A percentile compares a stretch with the other conserved stretches of the same genome.
Conservation (phyloP, 495 filamentous ascomycete species). For the Podospora conica region DNA sequence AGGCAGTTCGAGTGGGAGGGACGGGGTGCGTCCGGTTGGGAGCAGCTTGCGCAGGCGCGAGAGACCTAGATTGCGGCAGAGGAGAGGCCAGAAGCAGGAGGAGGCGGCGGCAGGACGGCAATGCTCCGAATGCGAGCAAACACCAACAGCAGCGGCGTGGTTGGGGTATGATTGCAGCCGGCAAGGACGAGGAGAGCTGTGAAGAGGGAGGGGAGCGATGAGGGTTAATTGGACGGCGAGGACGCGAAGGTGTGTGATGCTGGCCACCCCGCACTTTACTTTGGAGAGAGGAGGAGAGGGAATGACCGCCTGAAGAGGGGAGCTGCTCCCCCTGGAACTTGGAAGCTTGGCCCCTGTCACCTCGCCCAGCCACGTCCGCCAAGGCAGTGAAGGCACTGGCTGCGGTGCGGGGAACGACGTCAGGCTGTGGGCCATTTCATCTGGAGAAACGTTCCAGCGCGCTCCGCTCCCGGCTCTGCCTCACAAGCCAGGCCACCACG, state of each 20-base stretch:
- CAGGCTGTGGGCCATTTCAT: conserved; percentile 11
- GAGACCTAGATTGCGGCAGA: conserved; percentile 7
- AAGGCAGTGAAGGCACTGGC: not conserved
- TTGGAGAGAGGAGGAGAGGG: conserved; percentile 7
- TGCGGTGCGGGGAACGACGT: conserved; percentile 29
- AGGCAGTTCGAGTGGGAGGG: not conserved
- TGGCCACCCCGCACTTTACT: conserved; percentile 30
- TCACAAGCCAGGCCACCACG: conserved; percentile 2
- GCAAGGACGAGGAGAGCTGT: not conserved
- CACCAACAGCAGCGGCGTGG: not conserved
- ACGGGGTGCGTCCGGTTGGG: conserved; percentile 8
- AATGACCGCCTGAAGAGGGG: not conserved
- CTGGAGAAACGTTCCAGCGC: conserved; percentile 10
- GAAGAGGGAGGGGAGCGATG: conserved; percentile 21
- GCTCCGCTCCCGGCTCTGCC: not conserved
- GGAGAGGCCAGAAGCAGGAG: conserved; percentile 8
- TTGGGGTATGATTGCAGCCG: conserved; percentile 10
- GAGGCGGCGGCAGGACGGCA: conserved; percentile 2
- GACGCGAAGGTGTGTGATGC: conserved; percentile 13
- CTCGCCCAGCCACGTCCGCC: not conserved
- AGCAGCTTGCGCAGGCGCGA: conserved; percentile 11
- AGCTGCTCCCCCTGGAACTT: not conserved
- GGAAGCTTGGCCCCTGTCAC: conserved; percentile 7
- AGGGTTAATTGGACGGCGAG: conserved; percentile 27
- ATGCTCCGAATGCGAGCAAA: too few species aligned